Evolutionary conservation across 768 basidiomycete species (phyloP).

Genomic region (Tylopilus felleus): DNA sequence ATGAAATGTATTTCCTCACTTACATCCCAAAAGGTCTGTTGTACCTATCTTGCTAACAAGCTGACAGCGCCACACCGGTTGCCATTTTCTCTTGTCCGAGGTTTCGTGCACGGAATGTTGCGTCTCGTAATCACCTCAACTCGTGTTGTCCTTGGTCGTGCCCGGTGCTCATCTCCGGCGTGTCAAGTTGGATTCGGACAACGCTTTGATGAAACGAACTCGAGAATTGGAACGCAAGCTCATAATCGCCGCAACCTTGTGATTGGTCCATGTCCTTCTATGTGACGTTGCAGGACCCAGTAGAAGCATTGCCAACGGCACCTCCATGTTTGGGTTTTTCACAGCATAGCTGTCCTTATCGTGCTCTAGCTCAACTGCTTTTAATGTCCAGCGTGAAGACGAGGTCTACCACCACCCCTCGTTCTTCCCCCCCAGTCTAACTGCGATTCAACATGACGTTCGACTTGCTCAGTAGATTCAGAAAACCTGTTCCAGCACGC

Average conservation of each 20-base stretch:
- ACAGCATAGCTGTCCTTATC: slow-evolving; percentile 29
- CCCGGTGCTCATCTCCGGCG: slow-evolving; percentile 27
- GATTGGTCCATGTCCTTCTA: slow-evolving; percentile 29
- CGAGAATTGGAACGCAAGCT: slow-evolving; percentile 25
- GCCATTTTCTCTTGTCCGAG: slow-evolving; percentile 19
- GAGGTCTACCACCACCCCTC: slow-evolving; percentile 5
- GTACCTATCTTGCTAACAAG: slow-evolving; percentile 26
- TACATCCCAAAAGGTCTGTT: slow-evolving; percentile 27
- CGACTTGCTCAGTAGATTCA: slow-evolving; percentile 27
- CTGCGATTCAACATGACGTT: slow-evolving; percentile 22
- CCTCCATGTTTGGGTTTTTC: slow-evolving; percentile 23
- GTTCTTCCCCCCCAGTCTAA: slow-evolving; percentile 11
- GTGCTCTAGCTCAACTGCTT: slow-evolving; percentile 22
- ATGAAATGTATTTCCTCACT: slow-evolving; percentile 26
- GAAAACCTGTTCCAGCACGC: slow-evolving; percentile 11
- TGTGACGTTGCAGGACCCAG: slow-evolving; percentile 25
- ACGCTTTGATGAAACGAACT: slow-evolving; percentile 28
- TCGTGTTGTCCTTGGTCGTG: slow-evolving; percentile 16
- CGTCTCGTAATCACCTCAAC: slow-evolving; percentile 10
- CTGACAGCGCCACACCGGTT: slow-evolving; percentile 20
- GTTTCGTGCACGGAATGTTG: slow-evolving; percentile 20
- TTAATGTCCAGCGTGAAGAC: slow-evolving; percentile 26
- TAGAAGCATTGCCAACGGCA: slow-evolving; percentile 27
- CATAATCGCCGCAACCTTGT: slow-evolving; percentile 24
- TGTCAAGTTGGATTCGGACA: slow-evolving; percentile 18